Conservation (phyloP, 139 green algal genomes). For the Dunaliella primolecta region DNA sequence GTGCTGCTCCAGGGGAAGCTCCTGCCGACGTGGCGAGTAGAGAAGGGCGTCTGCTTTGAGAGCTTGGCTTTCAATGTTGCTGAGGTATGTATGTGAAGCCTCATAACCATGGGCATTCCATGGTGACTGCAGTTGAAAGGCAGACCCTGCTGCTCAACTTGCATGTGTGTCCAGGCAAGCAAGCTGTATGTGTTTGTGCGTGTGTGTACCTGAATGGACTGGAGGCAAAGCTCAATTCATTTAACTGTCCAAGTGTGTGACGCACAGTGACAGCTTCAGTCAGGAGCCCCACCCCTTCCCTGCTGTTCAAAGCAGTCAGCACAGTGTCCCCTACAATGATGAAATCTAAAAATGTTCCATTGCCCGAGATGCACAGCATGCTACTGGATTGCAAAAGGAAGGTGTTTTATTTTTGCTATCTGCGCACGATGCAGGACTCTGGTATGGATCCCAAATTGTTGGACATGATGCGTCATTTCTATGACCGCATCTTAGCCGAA, state of each 20-base stretch:
- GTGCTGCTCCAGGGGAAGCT: not conserved
- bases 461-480: not conserved
- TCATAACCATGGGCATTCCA: no score
- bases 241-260: not conserved
- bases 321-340: no score
- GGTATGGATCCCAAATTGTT: not conserved
- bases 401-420: not conserved
- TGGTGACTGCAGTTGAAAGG: no score
- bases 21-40: not conserved
- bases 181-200: not conserved
- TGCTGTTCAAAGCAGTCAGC: no score
- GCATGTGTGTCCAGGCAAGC: not conserved
- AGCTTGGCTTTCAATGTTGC: constrained; percentile 7
- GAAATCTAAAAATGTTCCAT: no score
- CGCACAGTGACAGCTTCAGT: no score
- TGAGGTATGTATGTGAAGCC: no score
- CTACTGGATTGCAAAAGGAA: no score
- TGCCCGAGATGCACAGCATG: not conserved
- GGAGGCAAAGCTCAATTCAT: not conserved
- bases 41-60: constrained; percentile 12
- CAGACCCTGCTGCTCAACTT: not conserved
- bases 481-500: not conserved
- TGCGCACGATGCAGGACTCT: not conserved
- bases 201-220: not conserved
- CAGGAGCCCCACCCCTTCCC: no score